Conservation (phyloP, 495 filamentous ascomycete genomes). For the Apodospora peruviana region DNA sequence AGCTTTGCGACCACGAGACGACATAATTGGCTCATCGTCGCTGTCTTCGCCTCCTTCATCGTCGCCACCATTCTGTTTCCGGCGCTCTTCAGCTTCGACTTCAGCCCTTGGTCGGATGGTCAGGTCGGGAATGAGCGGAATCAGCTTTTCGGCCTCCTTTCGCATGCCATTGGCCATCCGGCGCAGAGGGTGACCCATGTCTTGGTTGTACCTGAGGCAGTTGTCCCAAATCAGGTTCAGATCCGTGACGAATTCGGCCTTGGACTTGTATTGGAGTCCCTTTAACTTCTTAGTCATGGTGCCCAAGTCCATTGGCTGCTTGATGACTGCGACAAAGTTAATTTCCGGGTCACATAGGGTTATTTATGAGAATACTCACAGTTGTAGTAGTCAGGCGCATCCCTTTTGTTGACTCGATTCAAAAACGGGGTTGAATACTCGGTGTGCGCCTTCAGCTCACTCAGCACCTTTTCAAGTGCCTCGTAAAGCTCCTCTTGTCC, state of each 20-base stretch:
- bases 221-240: constrained; percentile 95
- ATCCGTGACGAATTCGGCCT: constrained; percentile 89
- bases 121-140: constrained; percentile 91
- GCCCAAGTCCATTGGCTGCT: constrained; percentile 96
- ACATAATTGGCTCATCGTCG: constrained; percentile 98
- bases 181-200: constrained; percentile 77
- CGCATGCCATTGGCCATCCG: constrained; percentile 95
- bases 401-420: constrained; percentile 88
- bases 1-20: constrained; percentile 86
- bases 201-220: constrained; percentile 91
- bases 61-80: constrained; percentile 68
- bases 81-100: constrained; percentile 91
- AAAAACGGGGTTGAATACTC: constrained; percentile 94
- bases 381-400: constrained; percentile 91
- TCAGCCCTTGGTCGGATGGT: constrained; percentile 83
- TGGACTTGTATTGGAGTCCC: constrained; percentile 78
- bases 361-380: constrained; percentile 46
- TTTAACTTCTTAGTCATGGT: constrained; percentile 98
- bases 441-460: constrained; percentile 91
- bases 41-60: constrained; percentile 84
- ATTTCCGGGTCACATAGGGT: neutral
- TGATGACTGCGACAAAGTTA: constrained; percentile 64
- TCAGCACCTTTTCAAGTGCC: constrained; percentile 89
- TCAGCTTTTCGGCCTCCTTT: constrained; percentile 91
- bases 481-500: constrained; percentile 98